Evolutionary conservation across 1,284 basidiomycete species (phyloP), one percentile per base, ranked within the genome.

Genomic region (Austroboletus niveus): DNA sequence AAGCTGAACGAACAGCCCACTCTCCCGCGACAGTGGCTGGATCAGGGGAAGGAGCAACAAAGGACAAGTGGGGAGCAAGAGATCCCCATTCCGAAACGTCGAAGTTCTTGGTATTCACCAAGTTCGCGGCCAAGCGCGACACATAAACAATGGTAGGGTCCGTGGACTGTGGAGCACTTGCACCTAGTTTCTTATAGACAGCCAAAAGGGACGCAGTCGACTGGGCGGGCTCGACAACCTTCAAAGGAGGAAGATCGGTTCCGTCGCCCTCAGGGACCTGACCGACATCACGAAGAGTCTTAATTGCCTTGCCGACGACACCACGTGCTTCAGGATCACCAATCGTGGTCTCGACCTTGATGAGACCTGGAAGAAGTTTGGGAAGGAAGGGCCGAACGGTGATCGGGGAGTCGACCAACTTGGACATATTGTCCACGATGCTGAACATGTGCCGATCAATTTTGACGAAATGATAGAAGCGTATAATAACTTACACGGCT

Each of bases 341-440:
- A 55, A 97, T 92, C 64, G 87, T 84, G 59, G 83, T 82, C 78
- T 94, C 87, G 60, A 94, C 87, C 85, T 97, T 97, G 80, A 98
- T 83, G 54, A 98, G 82, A 65, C 92, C 92, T 45, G 95, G 95
- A 60, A 98, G 85, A 50, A 98, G 87, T 75, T 93, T 94, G 68
- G 94, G 94, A 61, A 98, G 72, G 89, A 98, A 98, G 58, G 94
- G 95, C 63, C 95, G 89, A 73, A 98, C 94, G 52, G 93, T 96
- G 75, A 92, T 78, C 60, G 91, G 83, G 48, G 93, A 96, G 78
- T 97, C 94, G 72, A 98, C 95, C 67, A 98, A 87, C 81, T 97
- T 98, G 71, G 94, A 75, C 94, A 98, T 98, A 86, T 98, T 98
- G 81, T 98, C 95, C 68, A 92, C 81, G 64, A 98, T 97, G 67